Conservation (phyloP, 139 green algal genomes). For the Pedinophyceae sp. region DNA sequence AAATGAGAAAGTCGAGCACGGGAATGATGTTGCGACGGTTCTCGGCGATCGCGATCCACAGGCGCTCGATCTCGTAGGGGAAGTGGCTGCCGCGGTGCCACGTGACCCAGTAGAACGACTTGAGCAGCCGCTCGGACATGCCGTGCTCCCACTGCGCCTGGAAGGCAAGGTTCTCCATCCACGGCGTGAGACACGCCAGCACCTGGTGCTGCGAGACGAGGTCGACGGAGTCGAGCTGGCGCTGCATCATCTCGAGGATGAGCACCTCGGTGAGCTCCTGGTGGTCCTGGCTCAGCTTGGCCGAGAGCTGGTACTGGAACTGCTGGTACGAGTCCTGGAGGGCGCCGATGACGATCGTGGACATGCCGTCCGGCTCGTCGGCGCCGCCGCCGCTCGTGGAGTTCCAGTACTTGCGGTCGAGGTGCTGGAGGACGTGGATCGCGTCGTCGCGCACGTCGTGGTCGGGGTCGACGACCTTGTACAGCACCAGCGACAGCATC, state of each 20-base stretch:
- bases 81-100: constrained; percentile 34
- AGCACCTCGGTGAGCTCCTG: constrained; percentile 55
- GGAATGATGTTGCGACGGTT: constrained; percentile 67
- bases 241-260: constrained; percentile 62
- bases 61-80: constrained; percentile 43
- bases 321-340: constrained; percentile 68
- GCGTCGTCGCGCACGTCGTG: constrained; percentile 62
- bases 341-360: constrained; percentile 34
- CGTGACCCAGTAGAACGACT: constrained; percentile 70
- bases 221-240: constrained; percentile 26
- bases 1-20: constrained; percentile 68
- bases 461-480: constrained; percentile 74
- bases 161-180: constrained; percentile 74
- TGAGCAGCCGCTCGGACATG: constrained; percentile 58
- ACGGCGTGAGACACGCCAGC: constrained; percentile 66
- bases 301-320: constrained; percentile 66
- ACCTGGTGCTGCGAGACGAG: constrained; percentile 25
- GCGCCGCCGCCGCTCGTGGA: background rate
- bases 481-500: constrained; percentile 72
- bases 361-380: background rate
- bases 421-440: constrained; percentile 54
- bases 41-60: constrained; percentile 65
- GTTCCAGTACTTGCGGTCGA: constrained; percentile 20
- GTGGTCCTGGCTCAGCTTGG: constrained; percentile 55
- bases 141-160: constrained; percentile 43